Base-by-base conservation (phyloP, 2,329 filamentous ascomycete species). In the Alternaria novae-zelandiae region DNA sequence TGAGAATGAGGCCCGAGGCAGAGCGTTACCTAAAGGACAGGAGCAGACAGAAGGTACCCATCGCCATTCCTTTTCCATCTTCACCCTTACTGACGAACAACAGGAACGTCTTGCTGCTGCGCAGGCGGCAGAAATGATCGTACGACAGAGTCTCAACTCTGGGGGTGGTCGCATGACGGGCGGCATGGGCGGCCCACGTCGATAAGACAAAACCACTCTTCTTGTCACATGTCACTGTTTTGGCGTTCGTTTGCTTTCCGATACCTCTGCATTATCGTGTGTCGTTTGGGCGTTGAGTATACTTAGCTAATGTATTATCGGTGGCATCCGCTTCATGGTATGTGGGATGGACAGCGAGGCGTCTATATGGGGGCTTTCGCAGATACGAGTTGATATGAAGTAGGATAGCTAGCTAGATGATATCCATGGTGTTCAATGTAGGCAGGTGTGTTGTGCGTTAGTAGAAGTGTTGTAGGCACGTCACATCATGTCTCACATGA, bases 1-100 rank as follows among this genome's bases (percentile, higher is more conserved):
- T 99, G 69, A 87, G 96, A 55, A 99, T 99, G 96, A 86, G 96
- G 50, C 93, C 94, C 3, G 96, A 98, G 82, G 96, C 96, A 4
- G 87, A 90, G 53, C 84, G 88, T 32, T 99, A 99, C 80, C 85
- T 99, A 64, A 93, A 92, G 74, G 95, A 98, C 79, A 86, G 96
- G 45, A 94, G 93, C 77, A 87, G 96, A 68, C 96, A 99, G 78
- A 97, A 97, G 84, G 76, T 78, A 69, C 11, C 70, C 66, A 17
- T 21, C 15, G 6, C 36, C 12, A 5, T 41, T 6, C n/a, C 21
- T 15, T 57, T 13, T 6, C 23, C 28, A 8, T 4, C 10, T 2
- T 26, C 1, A 10, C 13, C 2, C 5, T 13, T 57, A 9, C 54
- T 59, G 43, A 56, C 32, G 7, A 8, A 21, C 10, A 41, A 17